Evolutionary conservation across 1,284 basidiomycete genomes (phyloP).

Genomic region (Puccinia horiana): DNA sequence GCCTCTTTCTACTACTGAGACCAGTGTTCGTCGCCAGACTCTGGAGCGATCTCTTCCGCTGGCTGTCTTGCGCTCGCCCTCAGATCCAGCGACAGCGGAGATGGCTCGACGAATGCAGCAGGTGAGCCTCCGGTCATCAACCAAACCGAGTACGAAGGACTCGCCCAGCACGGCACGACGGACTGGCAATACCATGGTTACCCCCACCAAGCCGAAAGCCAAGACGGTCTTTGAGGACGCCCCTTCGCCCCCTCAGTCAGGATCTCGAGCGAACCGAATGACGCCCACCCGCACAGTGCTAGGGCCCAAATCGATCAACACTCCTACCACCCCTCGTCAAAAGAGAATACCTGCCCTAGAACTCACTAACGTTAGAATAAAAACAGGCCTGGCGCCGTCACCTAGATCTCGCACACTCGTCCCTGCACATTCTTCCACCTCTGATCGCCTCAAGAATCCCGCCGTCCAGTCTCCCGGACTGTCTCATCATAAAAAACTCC

Average conservation of each 20-base stretch:
- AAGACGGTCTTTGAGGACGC: background rate
- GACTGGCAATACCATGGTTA: background rate
- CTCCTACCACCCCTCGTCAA: slow-evolving; percentile 17
- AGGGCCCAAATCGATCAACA: background rate
- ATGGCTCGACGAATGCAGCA: background rate
- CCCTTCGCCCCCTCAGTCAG: background rate
- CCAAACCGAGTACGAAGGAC: background rate
- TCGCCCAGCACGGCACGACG: background rate
- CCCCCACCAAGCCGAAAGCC: background rate
- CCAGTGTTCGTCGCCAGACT: background rate
- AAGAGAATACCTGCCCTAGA: background rate
- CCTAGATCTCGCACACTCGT: background rate
- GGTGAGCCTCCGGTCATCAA: background rate
- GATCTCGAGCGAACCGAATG: background rate
- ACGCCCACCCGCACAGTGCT: slow-evolving; percentile 10
- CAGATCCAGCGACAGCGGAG: background rate
- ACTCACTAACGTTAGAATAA: background rate
- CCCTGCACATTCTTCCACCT: background rate
- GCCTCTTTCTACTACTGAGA: slow-evolving; percentile 9
- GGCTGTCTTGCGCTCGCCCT: slow-evolving; percentile 4
- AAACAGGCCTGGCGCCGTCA: background rate
- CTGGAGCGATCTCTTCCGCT: background rate
- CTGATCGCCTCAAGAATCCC: too few relatives aligned
- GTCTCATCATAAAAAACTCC: too few relatives aligned
- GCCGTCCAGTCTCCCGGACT: too few relatives aligned